Conservation (phyloP, 1,139 yeast species). For the Taphrina wiesneri region DNA sequence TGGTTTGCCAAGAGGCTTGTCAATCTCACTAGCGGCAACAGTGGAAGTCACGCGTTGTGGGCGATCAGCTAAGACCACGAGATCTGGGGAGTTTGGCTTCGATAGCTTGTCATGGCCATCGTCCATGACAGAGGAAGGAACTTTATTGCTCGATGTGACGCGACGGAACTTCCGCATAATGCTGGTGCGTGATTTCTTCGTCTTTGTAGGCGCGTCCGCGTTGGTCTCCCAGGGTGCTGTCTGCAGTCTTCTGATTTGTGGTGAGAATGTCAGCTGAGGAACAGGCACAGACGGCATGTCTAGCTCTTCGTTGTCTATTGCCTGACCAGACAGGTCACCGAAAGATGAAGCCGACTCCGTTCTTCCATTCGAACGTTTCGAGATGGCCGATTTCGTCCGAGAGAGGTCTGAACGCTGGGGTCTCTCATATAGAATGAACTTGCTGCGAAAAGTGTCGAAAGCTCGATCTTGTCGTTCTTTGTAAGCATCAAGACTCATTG, state of each 20-base stretch:
- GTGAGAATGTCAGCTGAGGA: constrained; percentile 1
- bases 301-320: neutral
- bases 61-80: neutral
- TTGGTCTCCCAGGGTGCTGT: constrained; percentile 12
- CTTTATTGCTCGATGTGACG: neutral
- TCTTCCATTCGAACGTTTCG: neutral
- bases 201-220: neutral
- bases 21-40: neutral
- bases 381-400: neutral
- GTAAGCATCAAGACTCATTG: constrained; percentile 30
- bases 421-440: neutral
- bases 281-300: neutral
- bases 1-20: neutral
- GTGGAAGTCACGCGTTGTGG: neutral
- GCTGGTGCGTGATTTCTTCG: neutral
- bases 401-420: neutral
- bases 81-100: neutral
- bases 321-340: neutral
- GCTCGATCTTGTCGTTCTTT: constrained; percentile 19
- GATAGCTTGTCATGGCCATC: neutral
- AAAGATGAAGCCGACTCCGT: constrained; percentile 5
- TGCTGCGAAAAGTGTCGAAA: constrained; percentile 27
- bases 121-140: neutral
- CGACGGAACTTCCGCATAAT: constrained; percentile 1
- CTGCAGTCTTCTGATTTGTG: constrained; percentile 3